These are phyloP conservation scores for Alnus glutinosa DNA, from an alignment of 306 rosid species.

Conservation along the genomic window DNA sequence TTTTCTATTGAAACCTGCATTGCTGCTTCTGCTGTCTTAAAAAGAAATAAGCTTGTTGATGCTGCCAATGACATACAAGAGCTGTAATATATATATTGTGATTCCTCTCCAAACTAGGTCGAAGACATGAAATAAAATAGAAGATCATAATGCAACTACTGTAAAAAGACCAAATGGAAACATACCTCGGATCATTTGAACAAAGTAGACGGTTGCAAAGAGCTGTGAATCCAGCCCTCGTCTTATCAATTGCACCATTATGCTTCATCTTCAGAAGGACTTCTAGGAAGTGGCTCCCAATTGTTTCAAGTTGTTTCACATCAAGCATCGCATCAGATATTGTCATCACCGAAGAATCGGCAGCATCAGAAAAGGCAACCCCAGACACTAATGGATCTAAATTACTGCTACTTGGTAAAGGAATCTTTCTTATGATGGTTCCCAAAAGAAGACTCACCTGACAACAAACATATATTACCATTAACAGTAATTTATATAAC, in stretches of 20 bases:
- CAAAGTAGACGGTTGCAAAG: slow-evolving; percentile 96
- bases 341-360: slow-evolving; percentile 25
- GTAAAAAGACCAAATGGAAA: slow-evolving; percentile 3
- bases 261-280: slow-evolving; percentile 98
- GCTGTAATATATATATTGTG: background rate
- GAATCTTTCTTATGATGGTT: slow-evolving; percentile 85
- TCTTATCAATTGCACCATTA: slow-evolving; percentile 98
- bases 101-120: background rate
- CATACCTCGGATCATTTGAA: slow-evolving; percentile 79
- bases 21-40: background rate
- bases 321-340: slow-evolving; percentile 63
- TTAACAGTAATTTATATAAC: slow-evolving; percentile 1
- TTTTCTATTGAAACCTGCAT: background rate
- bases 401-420: slow-evolving; percentile 56
- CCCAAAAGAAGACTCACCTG: slow-evolving; percentile 99
- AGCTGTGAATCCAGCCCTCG: slow-evolving; percentile 97
- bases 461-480: slow-evolving; percentile 25
- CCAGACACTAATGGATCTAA: slow-evolving; percentile 46
- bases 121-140: background rate
- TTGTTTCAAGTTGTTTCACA: slow-evolving; percentile 77
- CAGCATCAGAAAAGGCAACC: slow-evolving; percentile 37
- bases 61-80: background rate
- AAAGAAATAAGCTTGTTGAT: background rate
- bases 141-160: slow-evolving; percentile 2
- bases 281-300: slow-evolving; percentile 94